Evolutionary conservation across 2,329 filamentous ascomycete species (phyloP), one percentile per base, ranked within the genome.

Genomic region (Talaromyces verruculosus): DNA sequence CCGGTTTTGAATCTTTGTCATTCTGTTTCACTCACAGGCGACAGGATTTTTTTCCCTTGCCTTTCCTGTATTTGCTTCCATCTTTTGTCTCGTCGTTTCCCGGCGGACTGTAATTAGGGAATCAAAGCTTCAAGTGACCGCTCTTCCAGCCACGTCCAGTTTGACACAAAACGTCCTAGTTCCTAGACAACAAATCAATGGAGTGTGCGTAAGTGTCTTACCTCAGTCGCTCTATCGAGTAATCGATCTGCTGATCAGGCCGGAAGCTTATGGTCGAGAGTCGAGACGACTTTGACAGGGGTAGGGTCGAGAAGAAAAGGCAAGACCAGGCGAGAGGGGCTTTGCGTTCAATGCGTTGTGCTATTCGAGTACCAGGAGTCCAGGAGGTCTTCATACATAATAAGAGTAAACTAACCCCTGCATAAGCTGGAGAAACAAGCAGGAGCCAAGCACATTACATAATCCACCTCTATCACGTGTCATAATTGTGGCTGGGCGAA

Each of bases 401-500:
- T 33, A 57, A 37, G 33, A 6, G 33, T 22, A 13, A 30, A 7
- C 28, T 30, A 33, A 57, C 51, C 51, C 53, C 53, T 57, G 53
- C 53, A 57, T 25, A 22, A 57, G 28, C 28, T 59, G 19, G 35
- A 57, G 33, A 57, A 22, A 55, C 25, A n/a, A 55, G 19, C 25
- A 55, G 19, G 33, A 58, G 28, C 15, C 33, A 15, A 37, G 33
- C 35, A 15, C 11, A 30, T 30, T 41, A 25, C 57, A 39, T 39
- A 41, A 59, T 60, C 37, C 17, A n/a, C 2, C 17, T 6, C 45
- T 30, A 49, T 60, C 65, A 66, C 61, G 65, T 66, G 65, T 19
- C 2, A 8, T 45, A 30, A 45, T 30, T 45, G 65, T 55, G 65
- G 65, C 65, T 66, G 65, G 65, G 53, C 65, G 53, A 66, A 66